Conservation (phyloP, 2,329 filamentous ascomycete genomes). For the Penicillium decumbens region DNA sequence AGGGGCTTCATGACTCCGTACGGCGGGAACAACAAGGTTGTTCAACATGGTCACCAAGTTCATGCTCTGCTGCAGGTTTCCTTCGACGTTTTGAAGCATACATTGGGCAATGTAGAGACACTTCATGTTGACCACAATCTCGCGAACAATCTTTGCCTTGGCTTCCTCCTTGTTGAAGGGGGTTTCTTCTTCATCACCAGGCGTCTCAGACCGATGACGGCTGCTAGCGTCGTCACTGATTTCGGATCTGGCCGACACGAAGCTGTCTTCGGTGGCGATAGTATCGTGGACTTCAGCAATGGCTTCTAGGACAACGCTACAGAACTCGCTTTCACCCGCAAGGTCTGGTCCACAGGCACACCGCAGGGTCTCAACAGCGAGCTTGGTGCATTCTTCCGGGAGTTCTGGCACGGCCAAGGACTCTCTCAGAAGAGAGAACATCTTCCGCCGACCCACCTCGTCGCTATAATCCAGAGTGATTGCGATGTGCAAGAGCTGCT, state of each 20-base stretch:
- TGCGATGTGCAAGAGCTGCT: slow-evolving; percentile 89
- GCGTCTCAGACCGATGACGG: slow-evolving; percentile 43
- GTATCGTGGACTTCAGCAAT: slow-evolving; percentile 96
- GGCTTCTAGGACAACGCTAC: slow-evolving; percentile 69
- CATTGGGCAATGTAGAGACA: slow-evolving; percentile 95
- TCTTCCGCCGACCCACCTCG: slow-evolving; percentile 88
- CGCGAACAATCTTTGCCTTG: slow-evolving; percentile 67
- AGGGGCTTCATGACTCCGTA: slow-evolving; percentile 85
- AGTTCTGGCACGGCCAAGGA: slow-evolving; percentile 79
- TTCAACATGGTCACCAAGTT: slow-evolving; percentile 97
- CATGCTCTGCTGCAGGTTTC: slow-evolving; percentile 80
- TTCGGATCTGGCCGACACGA: slow-evolving; percentile 88
- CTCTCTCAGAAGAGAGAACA: slow-evolving; percentile 87
- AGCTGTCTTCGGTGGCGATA: slow-evolving; percentile 75
- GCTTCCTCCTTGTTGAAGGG: slow-evolving; percentile 52
- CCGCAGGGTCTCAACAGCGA: slow-evolving; percentile 75
- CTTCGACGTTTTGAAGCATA: slow-evolving; percentile 90
- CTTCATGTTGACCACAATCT: slow-evolving; percentile 97
- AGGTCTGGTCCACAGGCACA: slow-evolving; percentile 67
- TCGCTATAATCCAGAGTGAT: slow-evolving; percentile 95
- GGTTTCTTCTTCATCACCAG: slow-evolving; percentile 54
- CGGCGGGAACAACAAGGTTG: slow-evolving; percentile 90
- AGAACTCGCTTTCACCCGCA: slow-evolving; percentile 49
- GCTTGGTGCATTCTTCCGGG: slow-evolving; percentile 86
- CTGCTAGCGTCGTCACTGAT: slow-evolving; percentile 62